Base-by-base conservation (phyloP, 2,329 filamentous ascomycete species). In the Emmonsiellopsis sp. region DNA sequence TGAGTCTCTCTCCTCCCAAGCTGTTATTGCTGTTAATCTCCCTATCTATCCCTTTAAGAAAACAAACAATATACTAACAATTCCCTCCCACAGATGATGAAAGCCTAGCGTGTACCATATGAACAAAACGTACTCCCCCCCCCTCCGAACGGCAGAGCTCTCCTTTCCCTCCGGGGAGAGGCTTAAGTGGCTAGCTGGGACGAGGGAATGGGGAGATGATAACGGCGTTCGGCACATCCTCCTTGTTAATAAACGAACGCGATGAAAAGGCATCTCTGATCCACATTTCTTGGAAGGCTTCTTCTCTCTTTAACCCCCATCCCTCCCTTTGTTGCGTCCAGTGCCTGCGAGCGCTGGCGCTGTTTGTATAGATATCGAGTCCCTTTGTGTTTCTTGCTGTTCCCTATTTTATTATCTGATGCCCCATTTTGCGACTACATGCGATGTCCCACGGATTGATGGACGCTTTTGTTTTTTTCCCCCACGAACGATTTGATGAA, bases 161-260 rank as follows among this genome's bases (percentile, higher is more conserved):
- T 96, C 86, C 85, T 83, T 63, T 62, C 60, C 63, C 82, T 82
- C 75, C 80, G 74, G 49, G 46, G 21, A 27, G 76, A 84, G 87
- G 91, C 90, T 87, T 71, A 89, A 96, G 93, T 80, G 92, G 88
- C 86, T 79, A 79, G 80, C 74, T 75, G 80, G 83, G 72, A 74
- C 74, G 76, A 76, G 78, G 73, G 74, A 74, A 4, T 37, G 82
- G 81, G 75, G 86, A 82, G 78, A 82, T 98, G 93, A 97, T 84
- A 90, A 90, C 81, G 85, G 93, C 90, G 93, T 96, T 87, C 90
- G 92, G 88, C 93, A 96, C 92, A 95, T 80, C 74, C 80, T 84
- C 86, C 92, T 96, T 97, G 90, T 96, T 94, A 88, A 81, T 77
- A 75, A 80, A 88, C 91, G 92, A 84, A 95, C 92, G 93, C 91